Base-by-base conservation (phyloP, 257 asterid species). In the Misopates orontium region DNA sequence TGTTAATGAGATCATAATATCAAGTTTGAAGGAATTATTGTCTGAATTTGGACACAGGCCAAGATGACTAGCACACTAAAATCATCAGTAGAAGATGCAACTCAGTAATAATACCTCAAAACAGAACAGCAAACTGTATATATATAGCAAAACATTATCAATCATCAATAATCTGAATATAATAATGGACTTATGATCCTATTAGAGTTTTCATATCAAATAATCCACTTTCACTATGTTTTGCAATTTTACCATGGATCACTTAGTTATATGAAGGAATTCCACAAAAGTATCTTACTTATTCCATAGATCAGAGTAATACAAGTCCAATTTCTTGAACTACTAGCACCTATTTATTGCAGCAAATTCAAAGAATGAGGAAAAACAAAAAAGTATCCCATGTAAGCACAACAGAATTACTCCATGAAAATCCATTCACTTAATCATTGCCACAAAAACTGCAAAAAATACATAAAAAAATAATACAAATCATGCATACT, bases 401-500 rank as follows among this genome's bases (percentile, higher is more conserved):
- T n/a, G n/a, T n/a, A n/a, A n/a, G n/a, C n/a, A n/a, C n/a, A n/a
- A n/a, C n/a, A n/a, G n/a, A n/a, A n/a, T n/a, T n/a, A n/a, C n/a
- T n/a, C n/a, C n/a, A n/a, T n/a, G 36, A 28, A 39, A 39, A 8
- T 51, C 20, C 40, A 31, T 52, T 39, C 44, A 15, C 36, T 32
- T 62, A 53, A 71, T 67, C 69, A 59, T 51, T 65, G 52, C 67
- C 16, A 8, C 28, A 60, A 41, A 69, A 57, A 24, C 22, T 18
- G 52, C 11, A 19, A 21, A 52, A 52, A 0, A 10, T 10, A 10
- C 8, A 53, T 57, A 17, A 54, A 60, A 36, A 1, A 53, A 36
- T 57, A 71, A 62, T 67, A 70, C 77, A 76, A 23, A 61, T 54
- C 65, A 53, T 52, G 56, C 3, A 56, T 15, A 58, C 56, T 44